Evolutionary conservation across 331 rosid species (phyloP), one percentile per base, ranked within the genome.

Genomic region (Acacia concinna): DNA sequence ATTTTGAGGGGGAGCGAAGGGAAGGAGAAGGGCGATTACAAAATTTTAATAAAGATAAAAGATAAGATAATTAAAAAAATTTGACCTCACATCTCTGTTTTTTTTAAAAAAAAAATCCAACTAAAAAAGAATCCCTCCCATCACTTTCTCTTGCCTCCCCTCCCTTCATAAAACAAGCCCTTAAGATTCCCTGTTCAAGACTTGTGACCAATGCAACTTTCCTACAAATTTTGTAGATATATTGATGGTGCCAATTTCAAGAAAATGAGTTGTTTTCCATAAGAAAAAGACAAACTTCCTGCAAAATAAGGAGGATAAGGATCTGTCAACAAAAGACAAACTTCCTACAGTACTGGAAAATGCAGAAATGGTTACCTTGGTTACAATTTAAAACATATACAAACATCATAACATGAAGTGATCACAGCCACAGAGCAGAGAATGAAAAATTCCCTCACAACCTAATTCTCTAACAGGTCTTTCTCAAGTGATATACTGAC

Each of bases 371-470:
- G 71, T 71, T 72, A 10, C 52, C 54, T 57, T 83, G 71, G 67
- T 75, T 46, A 49, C 70, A 86, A 78, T 14, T 30, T 31, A 4
- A 30, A 62, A 62, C n/a, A n/a, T 17, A 62, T 62, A 78, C 67
- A 79, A 34, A 74, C 84, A 83, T 8, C 54, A 37, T 5, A 37
- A 71, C 84, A 84, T 23, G 76, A 8, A 71, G 60, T 67, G 46
- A 34, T 65, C 81, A 68, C 17, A 59, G 18, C 18, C 66, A 25
- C 31, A 35, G 8, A 23, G 20, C 71, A 86, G 97, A 87, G 93
- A 90, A 92, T 92, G 89, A 90, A 90, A 81, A 82, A 80, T 90
- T 92, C 93, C 93, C 92, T 84, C 80, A 8, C 73, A 63, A 74
- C 51, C 44, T 31, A 52, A 60, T n/a, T 10, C 27, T 37, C 47